Percentiles rank a stretch among this genome's conserved stretches.
Conservation (phyloP, 2,329 filamentous ascomycete genomes). For the Exophiala phaeomuriformis region DNA sequence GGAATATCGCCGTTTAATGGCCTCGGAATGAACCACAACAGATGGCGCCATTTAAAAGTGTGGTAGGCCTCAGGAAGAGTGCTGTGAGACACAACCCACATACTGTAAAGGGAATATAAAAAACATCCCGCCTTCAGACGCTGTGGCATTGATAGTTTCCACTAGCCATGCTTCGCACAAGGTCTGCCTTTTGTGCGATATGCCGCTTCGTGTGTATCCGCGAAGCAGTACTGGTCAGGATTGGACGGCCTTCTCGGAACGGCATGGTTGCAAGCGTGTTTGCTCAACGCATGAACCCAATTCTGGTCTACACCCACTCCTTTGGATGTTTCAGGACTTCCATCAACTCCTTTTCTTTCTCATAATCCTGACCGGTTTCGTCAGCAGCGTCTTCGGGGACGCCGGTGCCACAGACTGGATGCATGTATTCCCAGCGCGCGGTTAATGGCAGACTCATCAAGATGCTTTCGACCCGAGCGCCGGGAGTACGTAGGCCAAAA, state of each 20-base stretch:
- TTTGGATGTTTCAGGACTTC: conserved; percentile 59
- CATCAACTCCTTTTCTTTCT: conserved; percentile 66
- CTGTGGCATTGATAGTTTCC: background rate
- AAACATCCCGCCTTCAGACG: background rate
- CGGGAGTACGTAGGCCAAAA: conserved; percentile 89
- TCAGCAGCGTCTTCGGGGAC: conserved; percentile 41
- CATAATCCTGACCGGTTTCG: conserved; percentile 31
- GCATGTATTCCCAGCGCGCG: conserved; percentile 94
- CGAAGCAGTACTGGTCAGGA: too few species aligned
- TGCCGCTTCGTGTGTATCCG: too few species aligned
- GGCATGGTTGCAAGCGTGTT: too few species aligned
- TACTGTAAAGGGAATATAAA: too few species aligned
- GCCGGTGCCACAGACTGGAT: conserved; percentile 46
- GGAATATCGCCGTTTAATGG: too few species aligned
- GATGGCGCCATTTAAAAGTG: too few species aligned
- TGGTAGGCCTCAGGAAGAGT: too few species aligned
- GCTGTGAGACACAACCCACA: too few species aligned
- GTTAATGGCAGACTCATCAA: conserved; percentile 93
- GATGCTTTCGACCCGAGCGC: conserved; percentile 88
- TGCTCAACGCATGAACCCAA: conserved; percentile 27
- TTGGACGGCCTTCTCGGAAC: too few species aligned
- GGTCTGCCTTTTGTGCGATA: too few species aligned
- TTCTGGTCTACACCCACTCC: conserved; percentile 46
- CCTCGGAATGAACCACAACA: too few species aligned
- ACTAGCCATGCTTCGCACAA: background rate